phyloP scores from a whole-genome alignment of 1,284 basidiomycete genomes.

The Irpex sp. region DNA sequence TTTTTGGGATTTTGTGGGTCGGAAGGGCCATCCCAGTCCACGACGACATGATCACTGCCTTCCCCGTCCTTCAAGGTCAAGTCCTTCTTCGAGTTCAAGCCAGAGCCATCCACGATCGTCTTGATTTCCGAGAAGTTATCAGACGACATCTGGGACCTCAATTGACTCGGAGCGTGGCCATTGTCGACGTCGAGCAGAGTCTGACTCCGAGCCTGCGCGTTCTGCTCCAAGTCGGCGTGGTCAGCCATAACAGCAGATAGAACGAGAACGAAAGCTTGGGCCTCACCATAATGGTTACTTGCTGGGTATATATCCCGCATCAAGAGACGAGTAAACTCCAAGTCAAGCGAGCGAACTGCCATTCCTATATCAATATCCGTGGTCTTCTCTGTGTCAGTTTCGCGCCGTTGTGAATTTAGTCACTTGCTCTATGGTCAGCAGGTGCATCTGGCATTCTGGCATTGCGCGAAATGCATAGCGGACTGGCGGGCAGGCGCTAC shows the following conservation, averaged over 20 bases:
- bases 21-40: neutral
- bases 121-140: neutral
- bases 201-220: neutral
- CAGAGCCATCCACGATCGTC: neutral
- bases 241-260: neutral
- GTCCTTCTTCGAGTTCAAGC: neutral
- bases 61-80: neutral
- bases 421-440: neutral
- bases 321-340: neutral
- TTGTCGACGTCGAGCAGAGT: neutral
- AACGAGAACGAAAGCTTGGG: neutral
- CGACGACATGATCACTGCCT: neutral
- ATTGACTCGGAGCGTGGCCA: neutral
- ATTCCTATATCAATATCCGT: neutral
- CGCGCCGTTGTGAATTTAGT: neutral
- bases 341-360: neutral
- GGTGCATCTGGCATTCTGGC: neutral
- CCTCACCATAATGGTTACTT: conserved; percentile 40
- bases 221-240: neutral
- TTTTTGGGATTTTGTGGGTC: neutral
- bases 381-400: neutral
- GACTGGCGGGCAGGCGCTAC: no score
- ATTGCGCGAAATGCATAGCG: no score
- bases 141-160: neutral
- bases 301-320: conserved; percentile 26